Evolutionary conservation across 805 yeast species (phyloP), one percentile per base, ranked within the genome.

Genomic region (Kazachstania viticola): DNA sequence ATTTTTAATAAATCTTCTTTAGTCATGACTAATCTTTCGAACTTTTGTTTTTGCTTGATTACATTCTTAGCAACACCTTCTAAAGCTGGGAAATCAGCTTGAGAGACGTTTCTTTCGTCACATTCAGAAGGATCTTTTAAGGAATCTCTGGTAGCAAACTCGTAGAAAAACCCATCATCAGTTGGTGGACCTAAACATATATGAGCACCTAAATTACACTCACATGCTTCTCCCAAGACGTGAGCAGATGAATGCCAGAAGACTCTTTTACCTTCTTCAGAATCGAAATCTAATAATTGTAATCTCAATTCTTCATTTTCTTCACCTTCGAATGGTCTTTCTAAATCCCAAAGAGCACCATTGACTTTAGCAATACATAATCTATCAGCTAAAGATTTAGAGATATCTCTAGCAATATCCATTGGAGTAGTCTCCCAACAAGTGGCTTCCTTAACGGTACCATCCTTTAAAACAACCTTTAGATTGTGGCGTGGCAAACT

Each of bases 211-310:
- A 79, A 67, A 60, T 84, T 91, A 59, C 95, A 79, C 65, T 91
- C 98, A 66, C 95, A 81, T 30, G 96, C 88, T 66, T 91, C 98
- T 62, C 98, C 98, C 48, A 91, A 66, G 34, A 91, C 88, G 62
- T 91, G 98, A 32, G 98, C 98, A 44, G 95, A 80, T 3, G 98
- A 91, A 60, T 91, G 98, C 98, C 98, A 91, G 64, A 91, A 91
- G 22, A 88, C 97, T 43, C 76, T 75, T 57, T 79, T 83, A 60
- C 97, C 98, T 52, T 87, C 96, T n/a, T 81, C 81, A 39, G 83
- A 69, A 25, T 84, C 94, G 50, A 91, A 91, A 55, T 87, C 96
- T 54, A 84, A 72, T 50, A 85, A 78, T 56, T 84, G 91, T 41
- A 91, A 65, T 32, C 51, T 57, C 29, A 56, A 32, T 23, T 45